Evolutionary conservation across 768 basidiomycete species (phyloP).

Genomic region (Agrocybe praecox): DNA sequence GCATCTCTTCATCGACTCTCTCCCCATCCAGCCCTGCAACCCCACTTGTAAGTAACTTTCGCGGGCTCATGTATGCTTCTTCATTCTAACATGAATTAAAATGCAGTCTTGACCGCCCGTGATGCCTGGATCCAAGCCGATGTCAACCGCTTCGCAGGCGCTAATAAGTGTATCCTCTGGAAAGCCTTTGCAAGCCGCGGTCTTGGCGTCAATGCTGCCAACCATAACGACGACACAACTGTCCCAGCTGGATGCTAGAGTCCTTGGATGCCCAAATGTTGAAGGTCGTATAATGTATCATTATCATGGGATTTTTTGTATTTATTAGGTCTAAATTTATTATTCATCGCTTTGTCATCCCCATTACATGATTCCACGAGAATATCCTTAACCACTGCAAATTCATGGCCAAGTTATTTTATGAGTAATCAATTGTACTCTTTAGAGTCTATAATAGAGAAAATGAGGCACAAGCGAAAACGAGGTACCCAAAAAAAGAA

Average conservation of each 20-base stretch:
- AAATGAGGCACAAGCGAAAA: too few relatives aligned
- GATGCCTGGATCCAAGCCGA: slow-evolving; percentile 46
- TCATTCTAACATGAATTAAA: neutral
- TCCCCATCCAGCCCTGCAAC: slow-evolving; percentile 25
- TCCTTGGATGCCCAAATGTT: neutral
- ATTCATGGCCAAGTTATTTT: too few relatives aligned
- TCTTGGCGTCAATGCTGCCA: slow-evolving; percentile 29
- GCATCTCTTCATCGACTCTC: slow-evolving; percentile 22
- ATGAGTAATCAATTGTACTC: too few relatives aligned
- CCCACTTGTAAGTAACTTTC: slow-evolving; percentile 20
- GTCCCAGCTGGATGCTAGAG: neutral
- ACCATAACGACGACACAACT: slow-evolving; percentile 1
- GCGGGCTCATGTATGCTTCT: neutral
- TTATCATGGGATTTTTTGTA: neutral
- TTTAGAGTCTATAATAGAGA: too few relatives aligned
- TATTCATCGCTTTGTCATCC: too few relatives aligned
- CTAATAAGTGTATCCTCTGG: slow-evolving; percentile 41
- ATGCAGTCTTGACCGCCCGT: slow-evolving; percentile 41
- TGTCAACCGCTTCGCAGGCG: slow-evolving; percentile 36
- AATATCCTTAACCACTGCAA: too few relatives aligned
- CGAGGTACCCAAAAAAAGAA: too few relatives aligned
- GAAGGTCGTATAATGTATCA: neutral
- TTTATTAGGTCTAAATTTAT: neutral
- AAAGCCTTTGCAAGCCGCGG: slow-evolving; percentile 42
- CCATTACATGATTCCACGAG: too few relatives aligned